A percentile compares a stretch with the other conserved stretches of the same genome.
phyloP scores from a whole-genome alignment of 208 protist species.

The Sergeia podlipaevii region DNA sequence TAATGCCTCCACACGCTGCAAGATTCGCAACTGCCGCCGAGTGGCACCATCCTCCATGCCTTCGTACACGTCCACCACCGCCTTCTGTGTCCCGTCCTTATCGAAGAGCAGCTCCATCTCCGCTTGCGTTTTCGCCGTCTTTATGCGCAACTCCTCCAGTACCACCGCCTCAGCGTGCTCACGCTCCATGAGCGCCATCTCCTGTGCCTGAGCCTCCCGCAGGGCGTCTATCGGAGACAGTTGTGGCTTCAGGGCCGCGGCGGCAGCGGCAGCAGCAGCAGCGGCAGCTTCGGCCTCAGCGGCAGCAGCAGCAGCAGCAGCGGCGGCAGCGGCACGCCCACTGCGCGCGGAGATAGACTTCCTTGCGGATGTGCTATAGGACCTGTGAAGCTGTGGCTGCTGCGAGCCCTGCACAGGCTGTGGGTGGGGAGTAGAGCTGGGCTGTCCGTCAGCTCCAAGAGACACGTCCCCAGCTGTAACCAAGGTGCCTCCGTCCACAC shows the following conservation, averaged over 20 bases:
- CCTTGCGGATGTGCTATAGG: background rate
- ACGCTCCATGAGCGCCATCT: conserved; percentile 28
- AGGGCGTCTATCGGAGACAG: conserved; percentile 25
- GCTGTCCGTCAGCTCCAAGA: no score
- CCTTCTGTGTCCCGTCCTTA: conserved; percentile 36
- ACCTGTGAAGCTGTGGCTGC: background rate
- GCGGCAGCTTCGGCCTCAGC: background rate
- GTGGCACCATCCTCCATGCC: conserved; percentile 50
- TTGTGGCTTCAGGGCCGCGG: conserved; percentile 9
- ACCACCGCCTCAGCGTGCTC: conserved; percentile 45
- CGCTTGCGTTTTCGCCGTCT: conserved; percentile 34
- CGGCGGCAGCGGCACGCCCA: conserved; percentile 5
- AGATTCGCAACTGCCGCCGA: conserved; percentile 53
- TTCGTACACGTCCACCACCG: conserved; percentile 61
- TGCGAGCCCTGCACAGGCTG: background rate
- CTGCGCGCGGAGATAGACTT: background rate
- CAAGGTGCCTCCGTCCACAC: no score
- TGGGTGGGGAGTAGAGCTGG: no score
- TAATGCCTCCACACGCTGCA: conserved; percentile 66
- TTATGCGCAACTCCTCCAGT: conserved; percentile 18
- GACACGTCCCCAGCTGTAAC: no score
- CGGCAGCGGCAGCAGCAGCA: background rate
- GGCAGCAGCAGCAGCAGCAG: conserved; percentile 1
- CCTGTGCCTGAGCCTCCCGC: conserved; percentile 28
- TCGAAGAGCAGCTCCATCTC: conserved; percentile 72